These are phyloP conservation scores for Periconia macrospinosa DNA, from an alignment of 2,329 filamentous ascomycete genomes.

Conservation along the genomic window DNA sequence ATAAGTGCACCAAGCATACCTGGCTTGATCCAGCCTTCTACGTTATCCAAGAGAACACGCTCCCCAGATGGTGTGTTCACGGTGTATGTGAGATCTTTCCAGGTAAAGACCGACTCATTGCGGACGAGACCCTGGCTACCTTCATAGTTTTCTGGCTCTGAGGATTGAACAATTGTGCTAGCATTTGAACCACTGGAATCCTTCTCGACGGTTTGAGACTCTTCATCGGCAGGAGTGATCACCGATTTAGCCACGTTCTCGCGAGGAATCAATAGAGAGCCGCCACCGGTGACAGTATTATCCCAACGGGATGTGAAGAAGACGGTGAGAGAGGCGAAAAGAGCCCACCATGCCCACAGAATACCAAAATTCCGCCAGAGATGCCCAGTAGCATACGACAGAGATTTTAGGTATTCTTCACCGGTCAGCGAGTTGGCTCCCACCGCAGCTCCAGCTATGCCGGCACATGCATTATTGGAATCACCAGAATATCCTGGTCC, in stretches of 20 bases:
- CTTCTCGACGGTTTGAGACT: background rate
- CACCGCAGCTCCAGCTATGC: constrained; percentile 37
- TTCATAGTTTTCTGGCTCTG: background rate
- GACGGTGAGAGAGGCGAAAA: constrained; percentile 59
- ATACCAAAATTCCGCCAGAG: constrained; percentile 49
- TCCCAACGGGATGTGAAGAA: constrained; percentile 18
- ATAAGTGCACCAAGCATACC: constrained; percentile 52
- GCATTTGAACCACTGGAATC: background rate
- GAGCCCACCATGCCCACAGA: constrained; percentile 46
- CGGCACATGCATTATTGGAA: background rate
- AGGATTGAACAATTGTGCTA: background rate
- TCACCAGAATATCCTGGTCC: background rate
- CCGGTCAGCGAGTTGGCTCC: constrained; percentile 57
- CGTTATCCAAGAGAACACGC: constrained; percentile 53
- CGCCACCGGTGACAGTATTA: background rate
- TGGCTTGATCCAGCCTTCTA: constrained; percentile 58
- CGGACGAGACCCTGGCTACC: background rate
- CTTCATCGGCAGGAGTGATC: background rate
- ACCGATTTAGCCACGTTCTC: background rate
- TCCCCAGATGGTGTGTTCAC: constrained; percentile 46
- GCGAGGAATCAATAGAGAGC: background rate
- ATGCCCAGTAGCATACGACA: constrained; percentile 45
- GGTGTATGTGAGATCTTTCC: constrained; percentile 58
- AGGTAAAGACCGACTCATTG: constrained; percentile 64
- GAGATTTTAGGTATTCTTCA: constrained; percentile 59